These are phyloP conservation scores for Groenewaldozyma tartarivorans DNA, from an alignment of 805 yeast genomes.

Conservation along the genomic window DNA sequence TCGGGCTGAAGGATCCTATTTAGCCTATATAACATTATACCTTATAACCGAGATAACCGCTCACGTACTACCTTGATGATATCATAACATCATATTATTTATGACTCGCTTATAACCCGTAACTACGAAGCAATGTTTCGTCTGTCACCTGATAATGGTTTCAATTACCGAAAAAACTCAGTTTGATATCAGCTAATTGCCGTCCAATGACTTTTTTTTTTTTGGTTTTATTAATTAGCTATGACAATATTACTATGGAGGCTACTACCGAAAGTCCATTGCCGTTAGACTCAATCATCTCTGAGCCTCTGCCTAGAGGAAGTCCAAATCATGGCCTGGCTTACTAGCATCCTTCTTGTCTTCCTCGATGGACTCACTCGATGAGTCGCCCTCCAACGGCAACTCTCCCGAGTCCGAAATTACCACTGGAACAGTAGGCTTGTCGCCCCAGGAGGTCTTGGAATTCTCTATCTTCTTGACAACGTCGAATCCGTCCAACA, in stretches of 20 bases:
- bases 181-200: too few species aligned
- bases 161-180: too few species aligned
- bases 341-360: background rate
- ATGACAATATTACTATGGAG: background rate
- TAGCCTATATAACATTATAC: too few species aligned
- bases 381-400: slow-evolving; percentile 22
- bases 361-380: slow-evolving; percentile 14
- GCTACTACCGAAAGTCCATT: background rate
- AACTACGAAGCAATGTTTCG: too few species aligned
- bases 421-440: slow-evolving; percentile 55
- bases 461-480: slow-evolving; percentile 65
- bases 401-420: slow-evolving; percentile 68
- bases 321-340: background rate
- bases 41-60: too few species aligned
- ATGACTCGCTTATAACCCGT: too few species aligned
- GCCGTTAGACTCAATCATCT: background rate
- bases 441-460: slow-evolving; percentile 61
- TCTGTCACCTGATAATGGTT: too few species aligned
- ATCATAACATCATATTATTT: too few species aligned
- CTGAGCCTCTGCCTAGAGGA: background rate
- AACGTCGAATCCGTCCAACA: slow-evolving; percentile 71
- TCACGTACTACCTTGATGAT: too few species aligned
- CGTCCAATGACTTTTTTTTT: too few species aligned
- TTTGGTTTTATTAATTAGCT: too few species aligned
- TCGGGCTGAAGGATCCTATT: too few species aligned